A percentile compares a stretch with the other conserved stretches of the same genome.
phyloP scores from a whole-genome alignment of 1,284 basidiomycete genomes.

The Pascua guehoae region DNA sequence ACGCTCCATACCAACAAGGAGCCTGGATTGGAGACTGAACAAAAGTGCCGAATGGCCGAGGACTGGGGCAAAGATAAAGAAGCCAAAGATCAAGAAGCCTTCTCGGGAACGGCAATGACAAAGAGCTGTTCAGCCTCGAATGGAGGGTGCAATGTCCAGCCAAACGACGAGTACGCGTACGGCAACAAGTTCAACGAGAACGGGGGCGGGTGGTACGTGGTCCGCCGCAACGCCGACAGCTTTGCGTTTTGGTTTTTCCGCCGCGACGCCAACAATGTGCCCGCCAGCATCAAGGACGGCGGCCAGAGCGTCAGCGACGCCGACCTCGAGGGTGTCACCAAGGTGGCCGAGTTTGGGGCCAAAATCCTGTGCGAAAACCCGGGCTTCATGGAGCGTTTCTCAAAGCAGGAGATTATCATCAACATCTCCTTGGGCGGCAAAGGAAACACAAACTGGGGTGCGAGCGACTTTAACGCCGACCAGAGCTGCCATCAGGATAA shows the following conservation, averaged over 20 bases:
- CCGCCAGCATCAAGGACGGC: background rate
- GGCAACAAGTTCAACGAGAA: slow-evolving; percentile 46
- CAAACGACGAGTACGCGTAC: slow-evolving; percentile 7
- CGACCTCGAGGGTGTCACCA: slow-evolving; percentile 2
- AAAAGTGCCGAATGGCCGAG: no score
- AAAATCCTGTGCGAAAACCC: slow-evolving; percentile 6
- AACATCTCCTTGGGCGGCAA: slow-evolving; percentile 45
- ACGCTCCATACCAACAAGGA: slow-evolving; percentile 49
- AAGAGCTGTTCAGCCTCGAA: no score
- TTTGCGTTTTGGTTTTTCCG: slow-evolving; percentile 12
- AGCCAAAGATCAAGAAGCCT: no score
- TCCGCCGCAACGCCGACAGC: slow-evolving; percentile 33
- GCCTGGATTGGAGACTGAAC: slow-evolving; percentile 6
- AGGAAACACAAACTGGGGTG: slow-evolving; percentile 29
- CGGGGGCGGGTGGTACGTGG: slow-evolving; percentile 76
- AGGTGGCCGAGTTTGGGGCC: slow-evolving; percentile 13
- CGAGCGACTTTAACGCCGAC: background rate
- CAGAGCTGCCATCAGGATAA: slow-evolving; percentile 1
- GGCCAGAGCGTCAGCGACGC: slow-evolving; percentile 3
- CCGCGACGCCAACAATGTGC: slow-evolving; percentile 2
- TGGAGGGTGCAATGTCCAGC: slow-evolving; percentile 4
- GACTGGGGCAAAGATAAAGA: no score
- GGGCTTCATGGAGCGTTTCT: slow-evolving; percentile 1
- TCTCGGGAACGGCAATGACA: no score
- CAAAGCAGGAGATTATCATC: slow-evolving; percentile 27